Evolutionary conservation across 495 filamentous ascomycete genomes (phyloP), one percentile per base, ranked within the genome.

Genomic region (Hamigera avellanea): DNA sequence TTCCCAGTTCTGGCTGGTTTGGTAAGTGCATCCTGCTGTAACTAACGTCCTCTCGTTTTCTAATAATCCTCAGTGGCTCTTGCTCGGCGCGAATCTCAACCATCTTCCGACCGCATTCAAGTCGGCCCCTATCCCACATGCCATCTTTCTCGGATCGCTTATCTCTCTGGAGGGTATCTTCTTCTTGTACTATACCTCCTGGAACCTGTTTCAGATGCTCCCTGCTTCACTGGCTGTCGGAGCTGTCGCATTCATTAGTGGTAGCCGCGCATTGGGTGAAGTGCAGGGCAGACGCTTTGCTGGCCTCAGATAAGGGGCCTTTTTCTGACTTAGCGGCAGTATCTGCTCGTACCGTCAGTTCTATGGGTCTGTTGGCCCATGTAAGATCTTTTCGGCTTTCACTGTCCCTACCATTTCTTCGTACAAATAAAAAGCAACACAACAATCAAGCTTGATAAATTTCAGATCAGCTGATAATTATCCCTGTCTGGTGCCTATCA

Each of bases 201-300:
- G 89, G 91, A 95, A 79, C 46, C 65, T 98, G 31, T 98, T 96
- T 72, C 81, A 93, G 65, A 73, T 73, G 18, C 71, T 98, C 26
- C 87, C 87, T 8, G 78, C 77, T 35, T 75, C 75, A 43, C 73
- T 68, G 23, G 62, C 72, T 28, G 73, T 83, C 34, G 80, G 79
- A 14, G 57, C 68, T 30, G 75, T 86, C 36, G 73, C 82, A 15
- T 86, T 93, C 50, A 58, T 96, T 28, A 93, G 86, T 56, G 93
- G 91, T 37, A 87, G 81, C 49, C 81, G 89, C 56, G 93, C 91
- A 15, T 65, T 98, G 46, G 79, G 83, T 29, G 91, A 98, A 64
- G 89, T 96, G 18, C 91, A 93, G 62, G 80, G 77, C 43, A 70
- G 91, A 34, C 73, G 91, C 29, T 62, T 95, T 47, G 79, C 80